Evolutionary conservation across 768 basidiomycete species (phyloP).

Genomic region (Russula olivacea): DNA sequence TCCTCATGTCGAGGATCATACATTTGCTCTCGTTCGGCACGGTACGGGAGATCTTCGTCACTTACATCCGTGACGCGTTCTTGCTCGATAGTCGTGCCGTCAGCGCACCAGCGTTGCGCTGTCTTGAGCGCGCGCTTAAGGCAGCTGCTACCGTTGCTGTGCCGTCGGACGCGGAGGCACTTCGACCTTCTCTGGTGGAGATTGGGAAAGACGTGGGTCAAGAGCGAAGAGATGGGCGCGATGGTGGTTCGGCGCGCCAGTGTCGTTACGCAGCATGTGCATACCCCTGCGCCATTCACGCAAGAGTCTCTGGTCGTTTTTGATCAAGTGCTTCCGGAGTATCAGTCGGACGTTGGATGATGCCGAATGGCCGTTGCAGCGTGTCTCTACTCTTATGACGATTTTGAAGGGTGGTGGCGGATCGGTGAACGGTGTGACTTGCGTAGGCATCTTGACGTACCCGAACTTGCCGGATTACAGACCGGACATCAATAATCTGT

Average conservation of each 20-base stretch:
- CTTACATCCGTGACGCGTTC: conserved; percentile 59
- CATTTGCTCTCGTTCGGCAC: conserved; percentile 58
- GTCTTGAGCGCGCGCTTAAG: conserved; percentile 71
- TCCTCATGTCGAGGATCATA: no score
- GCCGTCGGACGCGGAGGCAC: conserved; percentile 26
- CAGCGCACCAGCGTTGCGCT: conserved; percentile 79
- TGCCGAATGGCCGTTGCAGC: conserved; percentile 59
- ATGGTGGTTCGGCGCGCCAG: conserved; percentile 31
- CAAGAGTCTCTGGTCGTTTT: no score
- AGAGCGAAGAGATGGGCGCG: conserved; percentile 40
- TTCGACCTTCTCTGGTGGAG: conserved; percentile 39
- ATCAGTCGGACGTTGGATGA: conserved; percentile 44
- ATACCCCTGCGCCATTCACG: no score
- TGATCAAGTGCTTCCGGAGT: conserved; percentile 36
- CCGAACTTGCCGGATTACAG: conserved; percentile 78
- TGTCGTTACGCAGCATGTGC: no score
- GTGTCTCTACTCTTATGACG: conserved; percentile 61
- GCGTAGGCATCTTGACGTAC: conserved; percentile 69
- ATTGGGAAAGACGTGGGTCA: conserved; percentile 61
- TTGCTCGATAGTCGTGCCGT: conserved; percentile 56
- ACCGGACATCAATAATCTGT: conserved; percentile 77
- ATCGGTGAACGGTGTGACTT: neutral
- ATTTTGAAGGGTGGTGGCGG: conserved; percentile 60
- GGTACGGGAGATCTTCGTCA: conserved; percentile 43
- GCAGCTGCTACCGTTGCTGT: conserved; percentile 51